These are phyloP conservation scores for Phyllosticta capitalensis DNA, from an alignment of 2,329 filamentous ascomycete genomes.

Conservation along the genomic window DNA sequence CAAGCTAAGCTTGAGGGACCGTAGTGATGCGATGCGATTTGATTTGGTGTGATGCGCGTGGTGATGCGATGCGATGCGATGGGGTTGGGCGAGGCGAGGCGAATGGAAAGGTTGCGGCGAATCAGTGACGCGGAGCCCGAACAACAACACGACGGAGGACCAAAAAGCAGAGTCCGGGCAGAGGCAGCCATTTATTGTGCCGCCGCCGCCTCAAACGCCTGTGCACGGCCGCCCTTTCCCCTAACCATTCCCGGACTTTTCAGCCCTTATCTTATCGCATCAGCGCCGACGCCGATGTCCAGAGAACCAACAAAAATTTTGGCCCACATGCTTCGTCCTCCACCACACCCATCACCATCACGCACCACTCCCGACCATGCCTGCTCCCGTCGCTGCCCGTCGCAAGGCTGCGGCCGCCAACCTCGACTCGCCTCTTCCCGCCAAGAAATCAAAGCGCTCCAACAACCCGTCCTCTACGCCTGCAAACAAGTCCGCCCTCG, in stretches of 20 bases:
- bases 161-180: not conserved
- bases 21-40: too few species aligned
- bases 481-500: constrained; percentile 20
- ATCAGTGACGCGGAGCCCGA: not conserved
- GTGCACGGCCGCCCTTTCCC: not conserved
- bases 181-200: not conserved
- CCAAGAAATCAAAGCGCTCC: constrained; percentile 26
- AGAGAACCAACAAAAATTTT: not conserved
- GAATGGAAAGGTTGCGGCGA: not conserved
- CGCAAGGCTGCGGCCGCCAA: constrained; percentile 3
- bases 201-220: not conserved
- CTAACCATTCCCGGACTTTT: not conserved
- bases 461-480: not conserved
- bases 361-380: constrained; percentile 18
- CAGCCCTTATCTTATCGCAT: not conserved
- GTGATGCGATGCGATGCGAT: too few species aligned
- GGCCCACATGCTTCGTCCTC: not conserved
- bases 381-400: constrained; percentile 22
- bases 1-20: too few species aligned
- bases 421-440: constrained; percentile 17
- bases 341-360: not conserved
- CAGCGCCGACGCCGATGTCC: not conserved
- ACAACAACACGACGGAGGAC: not conserved
- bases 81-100: too few species aligned
- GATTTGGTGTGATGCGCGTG: too few species aligned